Percentiles rank a stretch among this genome's conserved stretches.
Conservation (phyloP, 2,329 filamentous ascomycete genomes). For the Aureobasidium pullulans region DNA sequence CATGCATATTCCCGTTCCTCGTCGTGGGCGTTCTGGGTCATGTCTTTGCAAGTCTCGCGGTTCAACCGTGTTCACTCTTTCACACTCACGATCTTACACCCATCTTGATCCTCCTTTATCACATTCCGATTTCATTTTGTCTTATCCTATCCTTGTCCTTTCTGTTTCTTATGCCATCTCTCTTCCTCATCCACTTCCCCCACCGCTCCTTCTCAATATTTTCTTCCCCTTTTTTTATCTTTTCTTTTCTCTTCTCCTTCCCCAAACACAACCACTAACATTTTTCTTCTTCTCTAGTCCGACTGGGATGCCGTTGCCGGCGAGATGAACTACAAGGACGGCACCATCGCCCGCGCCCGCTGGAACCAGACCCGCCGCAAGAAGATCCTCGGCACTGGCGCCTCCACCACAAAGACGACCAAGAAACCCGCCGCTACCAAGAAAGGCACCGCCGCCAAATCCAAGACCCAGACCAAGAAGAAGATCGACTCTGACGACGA, state of each 20-base stretch:
- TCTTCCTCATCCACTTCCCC: background rate
- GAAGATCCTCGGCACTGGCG: conserved; percentile 18
- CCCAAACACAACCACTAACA: background rate
- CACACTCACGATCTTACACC: no score
- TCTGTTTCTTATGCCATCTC: background rate
- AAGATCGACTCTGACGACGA: background rate
- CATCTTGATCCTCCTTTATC: no score
- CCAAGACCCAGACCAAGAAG: conserved; percentile 9
- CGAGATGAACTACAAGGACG: conserved; percentile 22
- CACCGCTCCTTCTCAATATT: background rate
- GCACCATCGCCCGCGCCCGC: conserved; percentile 18
- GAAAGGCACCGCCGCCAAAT: conserved; percentile 6
- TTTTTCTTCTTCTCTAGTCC: conserved; percentile 15
- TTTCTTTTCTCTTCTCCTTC: background rate
- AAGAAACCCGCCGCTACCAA: conserved; percentile 18
- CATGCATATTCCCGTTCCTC: no score
- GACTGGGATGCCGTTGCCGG: conserved; percentile 21
- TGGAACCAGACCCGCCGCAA: conserved; percentile 22
- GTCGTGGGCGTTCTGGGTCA: no score
- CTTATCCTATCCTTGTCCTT: background rate
- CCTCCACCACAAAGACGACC: background rate
- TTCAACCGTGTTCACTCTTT: no score
- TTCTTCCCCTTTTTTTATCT: background rate
- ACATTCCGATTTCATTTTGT: no score
- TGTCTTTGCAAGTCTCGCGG: no score